Base-by-base conservation (phyloP, 2,329 filamentous ascomycete genomes). In the Diaporthe nobilis region DNA sequence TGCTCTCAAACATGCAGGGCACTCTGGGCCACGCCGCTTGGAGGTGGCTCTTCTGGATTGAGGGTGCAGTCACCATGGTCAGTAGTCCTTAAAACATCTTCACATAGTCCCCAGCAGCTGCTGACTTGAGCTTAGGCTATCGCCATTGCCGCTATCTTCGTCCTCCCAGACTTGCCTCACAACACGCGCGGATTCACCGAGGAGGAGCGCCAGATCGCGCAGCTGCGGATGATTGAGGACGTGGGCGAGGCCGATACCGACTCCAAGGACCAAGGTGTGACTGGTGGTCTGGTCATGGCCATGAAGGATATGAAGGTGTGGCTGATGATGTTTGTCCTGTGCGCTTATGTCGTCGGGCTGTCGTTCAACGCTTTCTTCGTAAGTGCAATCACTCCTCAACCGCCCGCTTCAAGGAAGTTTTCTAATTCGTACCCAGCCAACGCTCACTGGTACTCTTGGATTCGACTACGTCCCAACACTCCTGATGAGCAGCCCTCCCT, bases 21-120 rank as follows among this genome's bases (percentile, higher is more conserved):
- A 84, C 86, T 2, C 80, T 87, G 13, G 89, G 90, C 3, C 86
- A 91, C 68, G 83, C 86, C 0, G 90, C 90, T 1, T 92, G 90
- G 91, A 84, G 89, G 31, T 92, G 90, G 90, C 85, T 92, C 0
- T 92, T 91, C 82, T 89, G 85, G 85, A 89, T 92, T 65, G 89
- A 92, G 78, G 90, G 91, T 10, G 85, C 84, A 6, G 80, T 86
- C 44, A 90, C 89, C 12, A 89, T 90, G 85, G 78, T 79, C 3
- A 70, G 65, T 53, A 53, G n/a, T 8, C 12, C 13, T 7, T 5
- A 22, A 13, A 37, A 53, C 10, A 25, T 22, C 3, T 7, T n/a
- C 31, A 39, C 1, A 0, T 17, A 34, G 15, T 13, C 17, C 55
- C 13, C 2, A 22, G 6, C 49, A 25, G 49, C 28, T 13, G 34